Evolutionary conservation across 2,329 filamentous ascomycete genomes (phyloP).

Genomic region (Penicillium sp.): DNA sequence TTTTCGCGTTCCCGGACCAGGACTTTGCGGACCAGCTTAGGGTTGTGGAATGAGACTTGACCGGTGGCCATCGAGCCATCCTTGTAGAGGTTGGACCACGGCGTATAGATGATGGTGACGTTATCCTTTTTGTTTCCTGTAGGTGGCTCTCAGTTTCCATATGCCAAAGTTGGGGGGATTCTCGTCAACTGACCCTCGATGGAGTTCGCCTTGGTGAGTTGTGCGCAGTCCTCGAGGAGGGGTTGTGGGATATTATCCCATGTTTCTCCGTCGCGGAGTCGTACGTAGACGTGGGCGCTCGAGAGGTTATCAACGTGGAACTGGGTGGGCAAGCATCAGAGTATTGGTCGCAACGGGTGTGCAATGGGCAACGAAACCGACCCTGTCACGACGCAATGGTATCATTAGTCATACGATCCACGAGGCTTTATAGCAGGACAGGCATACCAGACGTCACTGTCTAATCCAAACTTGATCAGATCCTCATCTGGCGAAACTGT

Average conservation of each 20-base stretch:
- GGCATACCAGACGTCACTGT: constrained; percentile 85
- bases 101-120: constrained; percentile 93
- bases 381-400: constrained; percentile 24
- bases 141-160: constrained; percentile 15
- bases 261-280: constrained; percentile 70
- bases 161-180: not conserved
- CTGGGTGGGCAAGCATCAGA: constrained; percentile 43
- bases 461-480: constrained; percentile 84
- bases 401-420: not conserved
- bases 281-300: constrained; percentile 92
- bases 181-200: constrained; percentile 69
- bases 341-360: constrained; percentile 1
- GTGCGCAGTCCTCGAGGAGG: constrained; percentile 83
- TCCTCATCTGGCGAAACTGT: constrained; percentile 73
- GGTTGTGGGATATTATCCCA: constrained; percentile 80
- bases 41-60: constrained; percentile 92
- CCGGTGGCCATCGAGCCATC: constrained; percentile 93
- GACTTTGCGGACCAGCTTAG: constrained; percentile 75
- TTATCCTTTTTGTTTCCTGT: constrained; percentile 98
- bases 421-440: not conserved
- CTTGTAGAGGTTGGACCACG: constrained; percentile 94
- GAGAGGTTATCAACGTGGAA: constrained; percentile 98
- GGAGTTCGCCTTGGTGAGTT: constrained; percentile 97
- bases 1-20: constrained; percentile 82
- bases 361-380: constrained; percentile 20